These are phyloP conservation scores for Sophora flavescens DNA, from an alignment of 306 rosid species.

Conservation along the genomic window DNA sequence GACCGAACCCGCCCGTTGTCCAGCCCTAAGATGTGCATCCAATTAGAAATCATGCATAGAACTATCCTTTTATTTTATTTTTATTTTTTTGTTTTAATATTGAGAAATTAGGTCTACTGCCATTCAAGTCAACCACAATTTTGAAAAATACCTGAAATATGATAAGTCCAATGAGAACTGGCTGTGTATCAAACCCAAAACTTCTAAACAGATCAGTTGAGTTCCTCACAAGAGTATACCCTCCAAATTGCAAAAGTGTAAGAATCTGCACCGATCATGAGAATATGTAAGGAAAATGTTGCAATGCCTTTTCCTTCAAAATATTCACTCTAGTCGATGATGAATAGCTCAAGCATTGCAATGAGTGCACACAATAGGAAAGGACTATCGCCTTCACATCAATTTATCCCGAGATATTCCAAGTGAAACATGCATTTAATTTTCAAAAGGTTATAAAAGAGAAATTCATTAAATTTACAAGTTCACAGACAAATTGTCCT, in stretches of 20 bases:
- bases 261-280: constrained; percentile 69
- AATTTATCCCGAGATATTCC: constrained; percentile 35
- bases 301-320: constrained; percentile 16
- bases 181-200: constrained; percentile 95
- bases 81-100: background rate
- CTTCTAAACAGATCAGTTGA: constrained; percentile 81
- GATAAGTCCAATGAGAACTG: constrained; percentile 93
- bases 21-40: constrained; percentile 22
- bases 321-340: constrained; percentile 26
- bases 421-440: constrained; percentile 16
- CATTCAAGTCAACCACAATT: constrained; percentile 4
- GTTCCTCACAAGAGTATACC: constrained; percentile 94
- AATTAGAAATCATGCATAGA: background rate
- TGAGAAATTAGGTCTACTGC: constrained; percentile 10
- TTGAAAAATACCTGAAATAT: constrained; percentile 78
- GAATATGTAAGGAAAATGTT: constrained; percentile 26
- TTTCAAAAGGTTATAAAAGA: constrained; percentile 28
- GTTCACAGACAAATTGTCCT: background rate
- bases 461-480: constrained; percentile 15
- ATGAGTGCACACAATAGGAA: background rate
- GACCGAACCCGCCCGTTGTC: too few species aligned
- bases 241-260: constrained; percentile 95
- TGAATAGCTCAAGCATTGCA: constrained; percentile 27
- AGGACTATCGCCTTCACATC: constrained; percentile 18
- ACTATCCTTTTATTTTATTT: background rate